phyloP scores from a whole-genome alignment of 305 asterid genomes.

The Coffea humblotiana region DNA sequence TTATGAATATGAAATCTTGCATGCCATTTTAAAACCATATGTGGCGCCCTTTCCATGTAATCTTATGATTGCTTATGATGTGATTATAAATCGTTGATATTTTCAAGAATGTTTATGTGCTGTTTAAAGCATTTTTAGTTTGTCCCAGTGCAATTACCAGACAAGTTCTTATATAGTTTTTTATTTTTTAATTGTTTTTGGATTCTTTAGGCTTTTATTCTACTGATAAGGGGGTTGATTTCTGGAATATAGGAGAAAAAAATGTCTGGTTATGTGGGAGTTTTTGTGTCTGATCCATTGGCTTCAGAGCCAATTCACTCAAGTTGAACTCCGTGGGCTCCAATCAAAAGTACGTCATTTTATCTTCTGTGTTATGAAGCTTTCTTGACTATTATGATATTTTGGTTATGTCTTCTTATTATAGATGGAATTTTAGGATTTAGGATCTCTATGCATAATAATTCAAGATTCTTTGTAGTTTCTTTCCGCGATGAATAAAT shows the following conservation, averaged over 20 bases:
- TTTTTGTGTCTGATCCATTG: conserved; percentile 73
- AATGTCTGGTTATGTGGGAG: conserved; percentile 80
- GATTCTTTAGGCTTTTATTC: conserved; percentile 15
- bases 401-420: background rate
- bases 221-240: conserved; percentile 16
- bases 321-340: conserved; percentile 83
- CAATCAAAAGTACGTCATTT: conserved; percentile 50
- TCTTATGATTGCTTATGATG: background rate
- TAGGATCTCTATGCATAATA: background rate
- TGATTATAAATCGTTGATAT: background rate
- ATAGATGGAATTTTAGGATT: background rate
- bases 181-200: background rate
- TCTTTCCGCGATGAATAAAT: conserved; percentile 46
- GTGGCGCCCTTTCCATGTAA: too few species aligned
- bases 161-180: background rate
- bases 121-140: background rate
- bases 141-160: background rate
- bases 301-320: conserved; percentile 96
- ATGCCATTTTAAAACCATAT: background rate
- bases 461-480: conserved; percentile 43
- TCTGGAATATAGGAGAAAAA: conserved; percentile 24
- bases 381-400: background rate
- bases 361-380: background rate
- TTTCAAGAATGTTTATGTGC: too few species aligned
- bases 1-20: too few species aligned